phyloP scores from a whole-genome alignment of 305 asterid genomes.

The Andrographis paniculata region DNA sequence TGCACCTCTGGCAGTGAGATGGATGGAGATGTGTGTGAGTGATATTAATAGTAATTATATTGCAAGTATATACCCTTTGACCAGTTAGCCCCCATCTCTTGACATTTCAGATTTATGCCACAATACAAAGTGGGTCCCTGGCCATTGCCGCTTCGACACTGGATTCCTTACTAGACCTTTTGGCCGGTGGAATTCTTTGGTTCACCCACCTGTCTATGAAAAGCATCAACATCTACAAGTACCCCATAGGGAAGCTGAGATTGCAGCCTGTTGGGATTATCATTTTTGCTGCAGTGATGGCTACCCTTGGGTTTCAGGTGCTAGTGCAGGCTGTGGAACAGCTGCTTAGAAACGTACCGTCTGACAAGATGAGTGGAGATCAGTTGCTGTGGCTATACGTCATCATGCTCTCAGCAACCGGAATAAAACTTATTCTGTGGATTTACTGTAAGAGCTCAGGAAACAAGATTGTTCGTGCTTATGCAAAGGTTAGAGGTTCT shows the following conservation, averaged over 20 bases:
- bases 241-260: conserved; percentile 74
- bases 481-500: conserved; percentile 90
- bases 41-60: too few species aligned
- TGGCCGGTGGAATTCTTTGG: conserved; percentile 84
- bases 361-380: conserved; percentile 37
- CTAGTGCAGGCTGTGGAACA: conserved; percentile 53
- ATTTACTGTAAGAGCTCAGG: conserved; percentile 69
- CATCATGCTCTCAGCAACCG: conserved; percentile 76
- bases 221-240: conserved; percentile 63
- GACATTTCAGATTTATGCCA: conserved; percentile 47
- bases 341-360: conserved; percentile 30
- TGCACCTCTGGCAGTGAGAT: too few species aligned
- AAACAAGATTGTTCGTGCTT: conserved; percentile 74
- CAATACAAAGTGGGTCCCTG: conserved; percentile 59
- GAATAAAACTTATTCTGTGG: conserved; percentile 56
- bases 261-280: conserved; percentile 82
- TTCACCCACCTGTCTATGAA: conserved; percentile 79
- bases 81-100: too few species aligned
- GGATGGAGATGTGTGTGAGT: too few species aligned
- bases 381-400: conserved; percentile 55
- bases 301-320: conserved; percentile 84
- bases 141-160: conserved; percentile 82
- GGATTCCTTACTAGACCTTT: conserved; percentile 72
- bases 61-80: too few species aligned
- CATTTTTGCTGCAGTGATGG: conserved; percentile 81